These are phyloP conservation scores for Monilinia fructigena DNA, from an alignment of 2,329 filamentous ascomycete genomes.

Conservation along the genomic window DNA sequence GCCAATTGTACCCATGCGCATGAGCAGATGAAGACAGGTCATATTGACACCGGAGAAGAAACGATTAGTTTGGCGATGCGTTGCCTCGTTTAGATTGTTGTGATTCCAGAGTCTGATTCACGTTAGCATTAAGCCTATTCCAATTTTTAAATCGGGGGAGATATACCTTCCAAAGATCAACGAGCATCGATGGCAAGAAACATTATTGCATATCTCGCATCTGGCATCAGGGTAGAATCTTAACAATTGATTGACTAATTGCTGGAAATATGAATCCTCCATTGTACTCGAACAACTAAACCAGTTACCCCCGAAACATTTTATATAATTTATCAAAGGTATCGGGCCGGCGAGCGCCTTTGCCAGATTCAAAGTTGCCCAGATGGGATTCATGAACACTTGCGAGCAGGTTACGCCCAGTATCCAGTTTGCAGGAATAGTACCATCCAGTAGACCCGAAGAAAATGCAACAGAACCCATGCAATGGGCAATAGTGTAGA, in stretches of 20 bases:
- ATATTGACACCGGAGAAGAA: conserved; percentile 64
- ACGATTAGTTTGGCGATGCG: conserved; percentile 59
- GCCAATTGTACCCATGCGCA: conserved; percentile 53
- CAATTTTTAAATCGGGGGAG: neutral
- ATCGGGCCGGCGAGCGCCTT: conserved; percentile 52
- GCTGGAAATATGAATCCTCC: conserved; percentile 51
- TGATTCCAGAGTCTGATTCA: conserved; percentile 55
- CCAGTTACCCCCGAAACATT: conserved; percentile 52
- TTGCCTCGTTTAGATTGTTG: conserved; percentile 62
- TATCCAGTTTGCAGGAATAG: conserved; percentile 57
- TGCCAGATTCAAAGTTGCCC: conserved; percentile 54
- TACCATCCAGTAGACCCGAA: conserved; percentile 60
- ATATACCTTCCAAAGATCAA: conserved; percentile 58
- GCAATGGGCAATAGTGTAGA: conserved; percentile 62
- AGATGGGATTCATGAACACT: conserved; percentile 63
- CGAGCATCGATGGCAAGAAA: conserved; percentile 58
- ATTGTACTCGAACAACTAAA: conserved; percentile 52
- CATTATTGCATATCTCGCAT: conserved; percentile 59
- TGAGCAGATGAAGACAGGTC: conserved; percentile 55
- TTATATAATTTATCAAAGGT: conserved; percentile 51
- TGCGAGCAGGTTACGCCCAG: conserved; percentile 58
- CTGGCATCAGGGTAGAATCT: conserved; percentile 56
- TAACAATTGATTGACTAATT: conserved; percentile 53
- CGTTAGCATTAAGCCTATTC: neutral
- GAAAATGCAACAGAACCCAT: conserved; percentile 61